Evolutionary conservation across 2,329 filamentous ascomycete species (phyloP).

Genomic region (Hypoxylon sp.): DNA sequence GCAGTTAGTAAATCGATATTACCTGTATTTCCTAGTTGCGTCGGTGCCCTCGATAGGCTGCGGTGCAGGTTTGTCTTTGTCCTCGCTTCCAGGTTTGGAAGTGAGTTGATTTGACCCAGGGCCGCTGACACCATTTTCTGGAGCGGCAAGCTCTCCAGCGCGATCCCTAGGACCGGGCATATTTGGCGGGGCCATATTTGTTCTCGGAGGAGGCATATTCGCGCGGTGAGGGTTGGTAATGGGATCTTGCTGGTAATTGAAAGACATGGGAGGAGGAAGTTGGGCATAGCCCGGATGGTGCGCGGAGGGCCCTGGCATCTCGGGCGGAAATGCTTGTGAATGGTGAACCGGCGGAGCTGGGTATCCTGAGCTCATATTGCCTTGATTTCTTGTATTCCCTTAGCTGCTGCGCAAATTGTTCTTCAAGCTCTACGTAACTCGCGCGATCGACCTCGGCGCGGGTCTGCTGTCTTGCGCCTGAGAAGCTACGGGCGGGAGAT

Average conservation of each 20-base stretch:
- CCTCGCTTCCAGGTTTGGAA: constrained; percentile 48
- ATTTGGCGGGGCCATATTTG: constrained; percentile 51
- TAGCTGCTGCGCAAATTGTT: constrained; percentile 32
- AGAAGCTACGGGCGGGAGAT: constrained; percentile 11
- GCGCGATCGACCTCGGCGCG: constrained; percentile 21
- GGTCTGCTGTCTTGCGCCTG: constrained; percentile 17
- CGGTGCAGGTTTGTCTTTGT: constrained; percentile 46
- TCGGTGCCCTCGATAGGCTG: constrained; percentile 51
- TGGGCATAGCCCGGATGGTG: constrained; percentile 52
- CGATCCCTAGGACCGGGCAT: constrained; percentile 51
- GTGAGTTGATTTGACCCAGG: constrained; percentile 44
- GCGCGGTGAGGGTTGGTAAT: constrained; percentile 51
- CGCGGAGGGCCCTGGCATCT: constrained; percentile 50
- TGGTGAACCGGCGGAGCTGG: constrained; percentile 52
- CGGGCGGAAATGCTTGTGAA: constrained; percentile 48
- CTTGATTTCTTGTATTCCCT: constrained; percentile 33
- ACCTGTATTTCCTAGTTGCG: constrained; percentile 52
- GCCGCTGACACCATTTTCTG: constrained; percentile 49
- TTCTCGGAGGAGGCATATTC: constrained; percentile 53
- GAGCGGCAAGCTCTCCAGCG: constrained; percentile 43
- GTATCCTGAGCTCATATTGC: constrained; percentile 54
- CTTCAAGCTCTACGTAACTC: constrained; percentile 18
- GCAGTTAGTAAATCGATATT: constrained; percentile 24
- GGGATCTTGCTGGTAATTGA: constrained; percentile 51
- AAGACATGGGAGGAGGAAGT: constrained; percentile 52